These are phyloP conservation scores for Macrotyloma uniflorum DNA, from an alignment of 306 rosid species.

Conservation along the genomic window DNA sequence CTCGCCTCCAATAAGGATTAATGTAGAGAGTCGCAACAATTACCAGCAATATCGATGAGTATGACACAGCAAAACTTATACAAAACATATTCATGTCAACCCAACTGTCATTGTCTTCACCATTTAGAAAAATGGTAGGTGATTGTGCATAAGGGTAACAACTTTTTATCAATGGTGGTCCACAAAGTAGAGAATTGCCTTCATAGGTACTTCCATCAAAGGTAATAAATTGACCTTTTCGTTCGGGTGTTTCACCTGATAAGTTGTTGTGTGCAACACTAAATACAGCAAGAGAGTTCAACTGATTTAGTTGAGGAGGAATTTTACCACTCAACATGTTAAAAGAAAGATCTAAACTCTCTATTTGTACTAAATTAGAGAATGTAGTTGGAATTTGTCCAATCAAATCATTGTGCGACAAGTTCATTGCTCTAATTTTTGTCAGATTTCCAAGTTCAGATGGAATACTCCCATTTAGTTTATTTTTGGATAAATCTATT, in stretches of 20 bases:
- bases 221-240: not conserved
- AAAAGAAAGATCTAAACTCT: constrained; percentile 13
- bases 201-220: constrained; percentile 35
- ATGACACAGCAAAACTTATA: not conserved
- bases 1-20: constrained; percentile 10
- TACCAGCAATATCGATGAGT: not conserved
- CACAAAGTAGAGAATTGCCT: constrained; percentile 34
- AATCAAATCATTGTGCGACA: not conserved
- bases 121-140: not conserved
- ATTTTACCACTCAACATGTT: not conserved
- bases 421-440: not conserved
- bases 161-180: constrained; percentile 1
- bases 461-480: constrained; percentile 4
- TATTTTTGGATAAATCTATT: not conserved
- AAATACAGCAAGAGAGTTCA: not conserved
- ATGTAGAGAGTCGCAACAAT: not conserved
- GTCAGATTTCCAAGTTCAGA: constrained; percentile 21
- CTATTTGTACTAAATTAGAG: not conserved
- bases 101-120: not conserved
- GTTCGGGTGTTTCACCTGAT: not conserved
- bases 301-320: not conserved
- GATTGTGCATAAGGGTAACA: not conserved
- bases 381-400: not conserved
- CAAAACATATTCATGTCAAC: not conserved
- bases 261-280: not conserved